phyloP scores from a whole-genome alignment of 306 rosid species.

The Senna tora region DNA sequence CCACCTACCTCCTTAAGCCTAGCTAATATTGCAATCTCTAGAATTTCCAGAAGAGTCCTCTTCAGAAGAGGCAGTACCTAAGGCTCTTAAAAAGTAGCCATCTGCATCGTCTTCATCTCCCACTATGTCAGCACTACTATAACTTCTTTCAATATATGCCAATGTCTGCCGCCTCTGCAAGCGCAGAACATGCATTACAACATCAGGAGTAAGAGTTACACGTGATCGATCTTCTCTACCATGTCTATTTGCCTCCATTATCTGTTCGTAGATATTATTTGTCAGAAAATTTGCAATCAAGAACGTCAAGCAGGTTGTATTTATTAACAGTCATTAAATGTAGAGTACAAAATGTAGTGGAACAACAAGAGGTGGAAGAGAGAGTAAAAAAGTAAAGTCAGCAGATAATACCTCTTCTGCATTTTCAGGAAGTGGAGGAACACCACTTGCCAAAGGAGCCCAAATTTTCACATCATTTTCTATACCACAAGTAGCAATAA shows the following conservation, averaged over 20 bases:
- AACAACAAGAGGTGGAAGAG: neutral
- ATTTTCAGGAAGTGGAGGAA: slow-evolving; percentile 53
- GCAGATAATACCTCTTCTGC: slow-evolving; percentile 45
- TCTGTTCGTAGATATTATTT: slow-evolving; percentile 38
- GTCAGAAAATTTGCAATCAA: slow-evolving; percentile 25
- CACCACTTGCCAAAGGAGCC: slow-evolving; percentile 46
- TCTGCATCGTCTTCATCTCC: slow-evolving; percentile 53
- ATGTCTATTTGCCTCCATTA: slow-evolving; percentile 53
- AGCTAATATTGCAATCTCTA: neutral
- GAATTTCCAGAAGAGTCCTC: slow-evolving; percentile 39
- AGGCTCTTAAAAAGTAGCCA: slow-evolving; percentile 34
- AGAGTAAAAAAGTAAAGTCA: slow-evolving; percentile 7
- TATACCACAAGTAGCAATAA: slow-evolving; percentile 59
- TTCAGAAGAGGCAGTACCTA: slow-evolving; percentile 45
- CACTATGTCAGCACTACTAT: slow-evolving; percentile 44
- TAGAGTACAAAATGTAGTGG: neutral
- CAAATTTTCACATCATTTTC: slow-evolving; percentile 59
- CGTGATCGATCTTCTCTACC: slow-evolving; percentile 54
- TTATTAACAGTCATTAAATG: slow-evolving; percentile 8
- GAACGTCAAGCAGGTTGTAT: slow-evolving; percentile 19
- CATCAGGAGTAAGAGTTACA: slow-evolving; percentile 52
- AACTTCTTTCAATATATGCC: slow-evolving; percentile 50
- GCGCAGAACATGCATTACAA: slow-evolving; percentile 56
- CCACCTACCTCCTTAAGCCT: neutral
- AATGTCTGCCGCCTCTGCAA: slow-evolving; percentile 60